phyloP scores from a whole-genome alignment of 2,329 filamentous ascomycete genomes.

The Xylariaceae sp. region DNA sequence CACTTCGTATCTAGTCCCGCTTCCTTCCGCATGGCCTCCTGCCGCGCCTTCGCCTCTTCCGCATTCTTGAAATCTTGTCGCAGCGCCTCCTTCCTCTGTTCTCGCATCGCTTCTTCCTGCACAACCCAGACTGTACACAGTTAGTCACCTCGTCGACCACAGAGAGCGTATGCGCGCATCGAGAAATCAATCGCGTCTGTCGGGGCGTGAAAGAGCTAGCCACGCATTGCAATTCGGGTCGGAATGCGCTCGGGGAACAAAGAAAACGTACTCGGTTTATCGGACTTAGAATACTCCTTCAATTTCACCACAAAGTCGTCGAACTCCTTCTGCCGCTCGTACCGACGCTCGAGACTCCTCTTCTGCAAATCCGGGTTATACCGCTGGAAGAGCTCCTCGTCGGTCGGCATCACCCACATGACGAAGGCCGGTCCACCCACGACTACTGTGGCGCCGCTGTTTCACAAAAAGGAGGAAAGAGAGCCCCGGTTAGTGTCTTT shows the following conservation, averaged over 20 bases:
- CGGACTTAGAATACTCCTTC: conserved; percentile 84
- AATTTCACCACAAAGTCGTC: conserved; percentile 78
- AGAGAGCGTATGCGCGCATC: neutral
- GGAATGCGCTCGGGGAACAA: neutral
- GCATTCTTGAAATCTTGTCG: conserved; percentile 32
- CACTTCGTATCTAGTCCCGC: conserved; percentile 23
- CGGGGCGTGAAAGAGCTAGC: too few species aligned
- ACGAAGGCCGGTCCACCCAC: conserved; percentile 84
- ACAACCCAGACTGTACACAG: conserved; percentile 40
- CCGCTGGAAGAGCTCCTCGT: conserved; percentile 85
- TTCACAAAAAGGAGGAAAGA: neutral
- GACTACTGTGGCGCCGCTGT: conserved; percentile 41
- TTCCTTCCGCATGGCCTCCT: conserved; percentile 39
- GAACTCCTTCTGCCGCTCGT: conserved; percentile 76
- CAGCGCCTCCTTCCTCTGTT: conserved; percentile 33
- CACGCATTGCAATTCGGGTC: too few species aligned
- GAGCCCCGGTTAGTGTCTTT: conserved; percentile 5
- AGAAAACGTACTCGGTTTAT: conserved; percentile 68
- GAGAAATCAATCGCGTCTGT: too few species aligned
- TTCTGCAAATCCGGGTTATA: conserved; percentile 96
- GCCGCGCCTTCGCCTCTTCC: conserved; percentile 37
- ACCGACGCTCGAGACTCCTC: conserved; percentile 72
- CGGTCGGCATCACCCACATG: conserved; percentile 72
- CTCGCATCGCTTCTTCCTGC: conserved; percentile 37
- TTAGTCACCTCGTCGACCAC: conserved; percentile 3